Conservation (phyloP, 2,329 filamentous ascomycete genomes). For the Calonectria leucothoes region DNA sequence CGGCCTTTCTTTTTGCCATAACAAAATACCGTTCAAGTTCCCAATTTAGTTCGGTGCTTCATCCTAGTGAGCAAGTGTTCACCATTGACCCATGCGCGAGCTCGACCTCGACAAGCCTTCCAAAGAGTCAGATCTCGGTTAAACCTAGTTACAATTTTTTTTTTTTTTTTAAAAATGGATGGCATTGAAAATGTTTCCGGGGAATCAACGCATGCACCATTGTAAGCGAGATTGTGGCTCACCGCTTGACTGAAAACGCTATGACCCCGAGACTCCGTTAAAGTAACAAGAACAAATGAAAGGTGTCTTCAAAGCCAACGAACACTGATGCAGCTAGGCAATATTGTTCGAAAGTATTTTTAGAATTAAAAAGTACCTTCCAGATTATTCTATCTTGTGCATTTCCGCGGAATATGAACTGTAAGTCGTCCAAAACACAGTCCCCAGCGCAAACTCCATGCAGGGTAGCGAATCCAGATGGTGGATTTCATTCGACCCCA, state of each 20-base stretch:
- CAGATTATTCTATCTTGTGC: no score
- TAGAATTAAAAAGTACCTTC: no score
- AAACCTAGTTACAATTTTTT: neutral
- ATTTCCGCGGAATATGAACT: no score
- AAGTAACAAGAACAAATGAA: no score
- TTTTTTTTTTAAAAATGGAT: neutral
- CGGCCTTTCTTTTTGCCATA: neutral
- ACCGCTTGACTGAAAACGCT: neutral
- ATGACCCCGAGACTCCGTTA: neutral
- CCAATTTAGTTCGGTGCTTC: neutral
- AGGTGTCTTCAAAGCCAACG: no score
- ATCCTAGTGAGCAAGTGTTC: neutral
- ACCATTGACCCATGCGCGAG: neutral
- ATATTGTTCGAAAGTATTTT: no score
- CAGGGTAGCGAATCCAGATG: no score
- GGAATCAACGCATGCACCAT: neutral
- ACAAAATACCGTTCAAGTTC: neutral
- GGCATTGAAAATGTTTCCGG: neutral
- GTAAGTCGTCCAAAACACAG: no score
- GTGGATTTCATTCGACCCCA: no score
- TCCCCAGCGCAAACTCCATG: no score
- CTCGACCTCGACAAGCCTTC: neutral
- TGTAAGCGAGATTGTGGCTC: neutral
- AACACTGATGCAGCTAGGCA: no score
- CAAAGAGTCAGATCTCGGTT: neutral